phyloP scores from a whole-genome alignment of 768 basidiomycete genomes.

The Phlegmacium glaucopus region DNA sequence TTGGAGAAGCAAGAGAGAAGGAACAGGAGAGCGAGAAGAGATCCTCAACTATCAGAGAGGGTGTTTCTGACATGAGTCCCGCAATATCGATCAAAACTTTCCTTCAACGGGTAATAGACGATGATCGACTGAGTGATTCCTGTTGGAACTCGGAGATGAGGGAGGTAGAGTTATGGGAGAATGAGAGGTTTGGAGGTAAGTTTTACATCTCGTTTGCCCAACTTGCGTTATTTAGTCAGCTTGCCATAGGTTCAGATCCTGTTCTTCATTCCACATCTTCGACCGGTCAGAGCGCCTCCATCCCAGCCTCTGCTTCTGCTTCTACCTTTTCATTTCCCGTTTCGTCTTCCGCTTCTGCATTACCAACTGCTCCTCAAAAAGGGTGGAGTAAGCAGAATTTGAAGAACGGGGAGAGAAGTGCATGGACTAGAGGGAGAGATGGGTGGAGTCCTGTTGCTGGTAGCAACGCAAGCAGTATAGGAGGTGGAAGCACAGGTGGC shows the following conservation, averaged over 20 bases:
- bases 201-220: background rate
- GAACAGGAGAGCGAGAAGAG: background rate
- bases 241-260: background rate
- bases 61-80: background rate
- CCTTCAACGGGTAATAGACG: constrained; percentile 47
- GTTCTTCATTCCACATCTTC: no score
- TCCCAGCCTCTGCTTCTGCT: background rate
- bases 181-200: constrained; percentile 55
- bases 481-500: constrained; percentile 19
- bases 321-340: no score
- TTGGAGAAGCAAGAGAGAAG: background rate
- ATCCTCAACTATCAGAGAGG: background rate
- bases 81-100: constrained; percentile 19
- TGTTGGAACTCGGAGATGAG: constrained; percentile 64
- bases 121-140: constrained; percentile 61
- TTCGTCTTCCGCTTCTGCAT: background rate
- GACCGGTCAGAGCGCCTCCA: no score
- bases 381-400: constrained; percentile 46
- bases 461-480: constrained; percentile 37
- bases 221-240: background rate
- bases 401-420: constrained; percentile 43
- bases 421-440: constrained; percentile 72
- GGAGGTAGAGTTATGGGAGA: constrained; percentile 78
- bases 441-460: constrained; percentile 61
- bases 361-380: constrained; percentile 8